These are phyloP conservation scores for Sclerotinia sclerotiorum DNA, from an alignment of 2,329 filamentous ascomycete species.

Conservation along the genomic window DNA sequence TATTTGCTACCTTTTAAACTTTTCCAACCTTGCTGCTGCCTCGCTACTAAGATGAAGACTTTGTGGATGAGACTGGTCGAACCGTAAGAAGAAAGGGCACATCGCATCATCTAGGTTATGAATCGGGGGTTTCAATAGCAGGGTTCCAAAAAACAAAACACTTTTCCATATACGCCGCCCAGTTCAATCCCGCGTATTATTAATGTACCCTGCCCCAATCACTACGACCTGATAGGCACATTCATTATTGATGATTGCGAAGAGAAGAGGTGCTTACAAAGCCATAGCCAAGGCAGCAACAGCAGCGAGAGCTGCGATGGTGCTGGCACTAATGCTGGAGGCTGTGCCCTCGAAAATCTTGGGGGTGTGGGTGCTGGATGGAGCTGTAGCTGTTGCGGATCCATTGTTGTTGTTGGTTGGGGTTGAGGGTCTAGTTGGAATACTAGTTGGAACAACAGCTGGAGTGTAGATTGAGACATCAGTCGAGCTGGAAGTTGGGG, in stretches of 20 bases:
- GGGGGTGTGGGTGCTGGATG: neutral
- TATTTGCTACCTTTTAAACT: neutral
- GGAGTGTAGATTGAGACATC: neutral
- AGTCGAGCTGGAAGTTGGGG: too few relatives aligned
- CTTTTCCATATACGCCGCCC: neutral
- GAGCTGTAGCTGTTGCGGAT: neutral
- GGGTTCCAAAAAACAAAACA: neutral
- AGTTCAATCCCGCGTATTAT: too few relatives aligned
- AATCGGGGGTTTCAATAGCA: too few relatives aligned
- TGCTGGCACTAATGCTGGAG: too few relatives aligned
- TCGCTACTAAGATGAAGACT: neutral
- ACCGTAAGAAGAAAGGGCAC: neutral
- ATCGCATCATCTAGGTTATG: neutral
- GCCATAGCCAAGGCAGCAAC: neutral
- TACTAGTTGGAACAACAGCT: neutral
- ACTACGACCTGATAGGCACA: neutral
- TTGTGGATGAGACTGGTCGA: neutral
- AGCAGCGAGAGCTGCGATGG: conserved; percentile 3
- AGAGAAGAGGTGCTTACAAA: neutral
- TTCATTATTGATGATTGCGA: neutral
- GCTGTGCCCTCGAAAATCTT: neutral
- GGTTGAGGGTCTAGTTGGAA: too few relatives aligned
- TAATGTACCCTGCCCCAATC: neutral
- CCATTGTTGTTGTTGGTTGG: neutral
- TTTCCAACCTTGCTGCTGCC: neutral